These are phyloP conservation scores for Durio zibethinus DNA, from an alignment of 345 rosid species.

Conservation along the genomic window DNA sequence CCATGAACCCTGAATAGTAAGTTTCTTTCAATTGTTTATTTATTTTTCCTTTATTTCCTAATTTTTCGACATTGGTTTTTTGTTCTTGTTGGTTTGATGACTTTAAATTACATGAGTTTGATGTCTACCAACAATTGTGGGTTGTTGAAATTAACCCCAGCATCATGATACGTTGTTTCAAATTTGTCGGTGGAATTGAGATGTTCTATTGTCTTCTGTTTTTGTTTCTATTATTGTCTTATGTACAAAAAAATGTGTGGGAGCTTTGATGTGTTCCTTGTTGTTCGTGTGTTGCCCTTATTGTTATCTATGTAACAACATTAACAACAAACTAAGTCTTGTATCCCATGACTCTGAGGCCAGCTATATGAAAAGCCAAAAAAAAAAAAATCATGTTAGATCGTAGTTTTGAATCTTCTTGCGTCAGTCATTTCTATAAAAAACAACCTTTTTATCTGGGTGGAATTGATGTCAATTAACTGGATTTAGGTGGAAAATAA, in stretches of 20 bases:
- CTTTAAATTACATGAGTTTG: too few relatives aligned
- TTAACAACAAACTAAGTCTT: too few relatives aligned
- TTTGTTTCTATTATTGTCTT: neutral
- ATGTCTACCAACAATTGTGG: neutral
- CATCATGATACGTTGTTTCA: neutral
- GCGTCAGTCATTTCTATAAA: too few relatives aligned
- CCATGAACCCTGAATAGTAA: slow-evolving; percentile 72
- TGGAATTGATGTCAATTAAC: neutral
- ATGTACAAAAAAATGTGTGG: too few relatives aligned
- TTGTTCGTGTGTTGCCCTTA: neutral
- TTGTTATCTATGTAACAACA: neutral
- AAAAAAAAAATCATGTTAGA: too few relatives aligned
- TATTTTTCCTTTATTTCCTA: too few relatives aligned
- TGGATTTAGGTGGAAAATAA: neutral
- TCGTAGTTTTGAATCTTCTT: too few relatives aligned
- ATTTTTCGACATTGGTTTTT: too few relatives aligned
- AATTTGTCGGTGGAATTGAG: neutral
- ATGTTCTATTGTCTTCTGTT: neutral
- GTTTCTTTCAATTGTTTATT: slow-evolving; percentile 12
- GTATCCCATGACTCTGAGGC: too few relatives aligned
- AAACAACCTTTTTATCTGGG: too few relatives aligned
- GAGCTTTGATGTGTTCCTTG: neutral
- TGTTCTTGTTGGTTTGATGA: too few relatives aligned
- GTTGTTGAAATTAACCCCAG: neutral
- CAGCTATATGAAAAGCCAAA: too few relatives aligned